A percentile compares a stretch with the other conserved stretches of the same genome.
Conservation (phyloP, 108 stramenopile genomes). For the Nitzschia sp. region DNA sequence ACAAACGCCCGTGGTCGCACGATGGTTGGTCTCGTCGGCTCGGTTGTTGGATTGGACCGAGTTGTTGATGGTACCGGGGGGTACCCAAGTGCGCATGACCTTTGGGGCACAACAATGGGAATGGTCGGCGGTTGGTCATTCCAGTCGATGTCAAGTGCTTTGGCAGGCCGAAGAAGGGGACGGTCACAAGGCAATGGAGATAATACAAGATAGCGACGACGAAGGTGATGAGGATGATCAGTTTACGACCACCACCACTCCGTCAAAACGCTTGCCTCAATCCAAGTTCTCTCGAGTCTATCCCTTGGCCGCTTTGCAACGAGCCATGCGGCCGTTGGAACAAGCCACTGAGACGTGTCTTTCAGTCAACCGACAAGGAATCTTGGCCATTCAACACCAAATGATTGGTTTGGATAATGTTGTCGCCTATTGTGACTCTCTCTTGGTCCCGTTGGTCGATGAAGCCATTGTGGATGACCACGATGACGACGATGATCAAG, state of each 20-base stretch:
- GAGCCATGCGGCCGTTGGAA: constrained; percentile 32
- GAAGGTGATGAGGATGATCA: neutral
- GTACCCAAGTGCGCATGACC: constrained; percentile 6
- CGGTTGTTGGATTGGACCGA: constrained; percentile 14
- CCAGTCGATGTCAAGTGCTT: constrained; percentile 19
- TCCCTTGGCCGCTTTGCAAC: constrained; percentile 19
- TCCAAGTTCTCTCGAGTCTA: constrained; percentile 13
- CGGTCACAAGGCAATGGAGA: neutral
- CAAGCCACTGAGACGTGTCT: constrained; percentile 34
- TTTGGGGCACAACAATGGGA: neutral
- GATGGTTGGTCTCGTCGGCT: constrained; percentile 8
- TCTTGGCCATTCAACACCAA: constrained; percentile 38
- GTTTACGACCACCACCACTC: neutral
- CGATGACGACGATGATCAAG: neutral
- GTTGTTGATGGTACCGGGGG: constrained; percentile 15
- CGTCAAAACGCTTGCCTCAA: neutral
- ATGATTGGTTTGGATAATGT: constrained; percentile 7
- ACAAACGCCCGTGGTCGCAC: constrained; percentile 16
- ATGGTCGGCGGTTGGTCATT: constrained; percentile 22
- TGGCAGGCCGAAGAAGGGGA: neutral
- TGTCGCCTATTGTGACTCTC: constrained; percentile 32
- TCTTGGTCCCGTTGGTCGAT: constrained; percentile 21
- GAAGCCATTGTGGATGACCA: neutral
- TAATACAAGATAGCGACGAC: neutral
- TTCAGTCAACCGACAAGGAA: constrained; percentile 25